A percentile compares a stretch with the other conserved stretches of the same genome.
These are phyloP conservation scores for Aspergillus carbonarius DNA, from an alignment of 2,329 filamentous ascomycete species.

Conservation along the genomic window DNA sequence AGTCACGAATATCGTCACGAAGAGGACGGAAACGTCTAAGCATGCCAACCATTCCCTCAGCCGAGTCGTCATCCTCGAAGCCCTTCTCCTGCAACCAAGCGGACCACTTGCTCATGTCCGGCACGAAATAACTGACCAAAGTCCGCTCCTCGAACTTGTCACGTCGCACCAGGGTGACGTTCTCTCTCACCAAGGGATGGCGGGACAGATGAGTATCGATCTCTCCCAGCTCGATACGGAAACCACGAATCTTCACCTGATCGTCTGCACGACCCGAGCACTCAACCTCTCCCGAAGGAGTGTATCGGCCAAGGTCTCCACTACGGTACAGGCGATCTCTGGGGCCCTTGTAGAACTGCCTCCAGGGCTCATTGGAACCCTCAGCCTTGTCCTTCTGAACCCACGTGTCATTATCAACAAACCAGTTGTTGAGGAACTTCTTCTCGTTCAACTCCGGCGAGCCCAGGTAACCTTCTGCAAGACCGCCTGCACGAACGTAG, in stretches of 20 bases:
- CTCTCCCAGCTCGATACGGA: constrained; percentile 90
- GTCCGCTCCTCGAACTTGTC: constrained; percentile 82
- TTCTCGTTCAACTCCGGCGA: constrained; percentile 61
- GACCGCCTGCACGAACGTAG: constrained; percentile 75
- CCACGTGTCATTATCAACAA: constrained; percentile 73
- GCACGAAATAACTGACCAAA: constrained; percentile 86
- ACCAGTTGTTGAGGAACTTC: constrained; percentile 87
- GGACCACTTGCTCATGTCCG: constrained; percentile 72
- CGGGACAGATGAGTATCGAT: constrained; percentile 81
- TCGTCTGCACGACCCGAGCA: constrained; percentile 78
- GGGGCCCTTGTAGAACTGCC: constrained; percentile 74
- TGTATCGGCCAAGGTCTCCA: constrained; percentile 80
- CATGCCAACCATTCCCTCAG: constrained; percentile 54
- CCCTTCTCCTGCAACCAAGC: constrained; percentile 61
- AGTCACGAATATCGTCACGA: constrained; percentile 61
- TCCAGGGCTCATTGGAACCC: constrained; percentile 67
- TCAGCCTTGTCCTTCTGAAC: constrained; percentile 60
- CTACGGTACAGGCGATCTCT: constrained; percentile 84
- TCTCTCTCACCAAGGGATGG: constrained; percentile 75
- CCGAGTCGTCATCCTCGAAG: constrained; percentile 52
- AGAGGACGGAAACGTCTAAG: constrained; percentile 63
- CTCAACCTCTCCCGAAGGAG: constrained; percentile 68
- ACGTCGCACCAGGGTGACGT: constrained; percentile 79
- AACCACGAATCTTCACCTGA: constrained; percentile 95
- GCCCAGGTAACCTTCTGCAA: constrained; percentile 78